Evolutionary conservation across 2,329 filamentous ascomycete genomes (phyloP).

Genomic region (Talaromyces rugulosus): DNA sequence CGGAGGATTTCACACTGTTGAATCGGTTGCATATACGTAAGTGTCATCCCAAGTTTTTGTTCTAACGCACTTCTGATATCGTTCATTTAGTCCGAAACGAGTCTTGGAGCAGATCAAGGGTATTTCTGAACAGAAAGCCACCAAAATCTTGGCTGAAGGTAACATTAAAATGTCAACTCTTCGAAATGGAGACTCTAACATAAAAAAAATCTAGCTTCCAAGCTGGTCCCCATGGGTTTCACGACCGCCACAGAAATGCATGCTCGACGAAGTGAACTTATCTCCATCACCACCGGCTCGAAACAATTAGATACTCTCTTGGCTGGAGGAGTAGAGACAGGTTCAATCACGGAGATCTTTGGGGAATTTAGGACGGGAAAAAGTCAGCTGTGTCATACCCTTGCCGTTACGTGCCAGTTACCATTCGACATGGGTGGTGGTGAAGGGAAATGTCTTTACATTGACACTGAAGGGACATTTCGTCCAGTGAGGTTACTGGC

Average conservation of each 20-base stretch:
- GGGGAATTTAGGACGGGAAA: constrained; percentile 98
- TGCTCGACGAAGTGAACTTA: constrained; percentile 89
- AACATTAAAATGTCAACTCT: constrained; percentile 17
- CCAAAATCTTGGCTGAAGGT: constrained; percentile 88
- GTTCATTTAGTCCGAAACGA: constrained; percentile 56
- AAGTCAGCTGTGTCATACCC: constrained; percentile 95
- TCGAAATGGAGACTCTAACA: background rate
- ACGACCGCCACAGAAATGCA: constrained; percentile 99
- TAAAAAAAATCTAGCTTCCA: constrained; percentile 64
- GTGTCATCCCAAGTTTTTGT: constrained; percentile 17
- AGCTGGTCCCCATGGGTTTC: constrained; percentile 97
- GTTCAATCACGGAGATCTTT: constrained; percentile 96
- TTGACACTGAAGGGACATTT: constrained; percentile 97
- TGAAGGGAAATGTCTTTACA: constrained; percentile 97
- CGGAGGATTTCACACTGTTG: constrained; percentile 90
- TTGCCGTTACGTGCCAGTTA: constrained; percentile 96
- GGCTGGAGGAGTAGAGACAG: constrained; percentile 91
- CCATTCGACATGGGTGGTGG: constrained; percentile 99
- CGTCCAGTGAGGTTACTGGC: constrained; percentile 84
- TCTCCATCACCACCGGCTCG: constrained; percentile 95
- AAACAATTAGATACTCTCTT: constrained; percentile 95
- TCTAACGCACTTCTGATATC: background rate
- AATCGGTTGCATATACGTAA: constrained; percentile 90
- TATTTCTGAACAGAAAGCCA: constrained; percentile 94
- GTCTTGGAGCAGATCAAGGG: constrained; percentile 93